A percentile compares a stretch with the other conserved stretches of the same genome.
These are phyloP conservation scores for Friedmanniomyces endolithicus DNA, from an alignment of 495 filamentous ascomycete genomes.

Conservation along the genomic window DNA sequence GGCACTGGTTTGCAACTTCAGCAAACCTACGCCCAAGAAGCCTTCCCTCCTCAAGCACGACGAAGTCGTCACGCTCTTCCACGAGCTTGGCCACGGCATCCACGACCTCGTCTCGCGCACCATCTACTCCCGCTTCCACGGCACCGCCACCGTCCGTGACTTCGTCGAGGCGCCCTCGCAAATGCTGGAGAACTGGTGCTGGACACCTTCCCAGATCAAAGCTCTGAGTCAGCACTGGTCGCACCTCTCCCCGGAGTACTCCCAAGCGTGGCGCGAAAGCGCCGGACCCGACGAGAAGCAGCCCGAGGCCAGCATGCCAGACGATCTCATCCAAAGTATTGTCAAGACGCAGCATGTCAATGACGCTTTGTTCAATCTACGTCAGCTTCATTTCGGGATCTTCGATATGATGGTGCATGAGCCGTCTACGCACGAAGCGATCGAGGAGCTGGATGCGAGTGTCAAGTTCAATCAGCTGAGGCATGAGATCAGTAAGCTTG, in stretches of 20 bases:
- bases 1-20: constrained; percentile 61
- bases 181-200: constrained; percentile 72
- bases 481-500: constrained; percentile 48
- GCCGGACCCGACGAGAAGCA: constrained; percentile 29
- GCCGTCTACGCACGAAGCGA: constrained; percentile 26
- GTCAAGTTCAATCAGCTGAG: constrained; percentile 31
- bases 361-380: constrained; percentile 54
- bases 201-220: constrained; percentile 55
- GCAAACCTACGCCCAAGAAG: constrained; percentile 56
- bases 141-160: constrained; percentile 57
- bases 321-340: constrained; percentile 48
- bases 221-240: constrained; percentile 56
- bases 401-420: constrained; percentile 44
- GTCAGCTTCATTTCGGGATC: constrained; percentile 58
- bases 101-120: constrained; percentile 57
- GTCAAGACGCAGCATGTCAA: constrained; percentile 60
- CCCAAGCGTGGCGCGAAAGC: constrained; percentile 41
- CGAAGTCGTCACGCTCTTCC: constrained; percentile 60
- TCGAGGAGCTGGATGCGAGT: constrained; percentile 28
- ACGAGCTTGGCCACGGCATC: constrained; percentile 65
- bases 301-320: constrained; percentile 44
- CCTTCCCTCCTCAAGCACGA: constrained; percentile 59
- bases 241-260: constrained; percentile 48
- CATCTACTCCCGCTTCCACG: constrained; percentile 59
- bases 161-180: constrained; percentile 63